Evolutionary conservation across 202 grass and related monocot genomes (phyloP), one percentile per base, ranked within the genome.

Genomic region (Zizania palustris): DNA sequence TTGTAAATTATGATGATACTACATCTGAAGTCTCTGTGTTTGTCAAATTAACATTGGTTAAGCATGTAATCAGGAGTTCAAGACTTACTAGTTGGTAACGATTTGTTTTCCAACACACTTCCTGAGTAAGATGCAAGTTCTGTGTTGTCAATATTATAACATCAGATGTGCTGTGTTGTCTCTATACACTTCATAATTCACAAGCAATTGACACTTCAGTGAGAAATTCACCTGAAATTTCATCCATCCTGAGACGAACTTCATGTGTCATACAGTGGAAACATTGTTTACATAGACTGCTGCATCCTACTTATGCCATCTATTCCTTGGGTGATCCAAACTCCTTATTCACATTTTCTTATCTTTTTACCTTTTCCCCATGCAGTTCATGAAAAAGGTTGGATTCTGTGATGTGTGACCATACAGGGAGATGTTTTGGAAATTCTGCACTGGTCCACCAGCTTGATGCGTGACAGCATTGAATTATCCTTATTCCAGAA

Each of bases 1-100:
- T 42, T 88, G 81, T 80, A 84, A 75, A 71, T 76, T 71, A 15
- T 63, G 55, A 21, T 74, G 19, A 4, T 44, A 57, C 59, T 54
- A 14, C 72, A 43, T 81, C 45, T 62, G 3, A 43, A 18, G 53
- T 14, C 36, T 73, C 3, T 55, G 35, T 63, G 35, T 63, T 62
- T 72, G 56, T 63, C 19, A 10, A 42, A 35, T 12, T 45, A 71
- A 19, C 22, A 40, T 60, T 56, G 36, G 42, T 53, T 33, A 50
- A 37, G 40, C 37, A 33, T 45, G 16, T 14, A 19, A 79, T 79
- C 6, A 57, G 9, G 48, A 21, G 40, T 42, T 42, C 40, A 42
- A 54, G 14, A 54, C 16, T 54, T 20, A 16, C 48, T 55, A 16
- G 50, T 7, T 54, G 12, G 14, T 15, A 12, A 48, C 11, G 11